Percentiles rank a stretch among this genome's conserved stretches.
Conservation (phyloP, 805 yeast species). For the Candida tallmaniae region DNA sequence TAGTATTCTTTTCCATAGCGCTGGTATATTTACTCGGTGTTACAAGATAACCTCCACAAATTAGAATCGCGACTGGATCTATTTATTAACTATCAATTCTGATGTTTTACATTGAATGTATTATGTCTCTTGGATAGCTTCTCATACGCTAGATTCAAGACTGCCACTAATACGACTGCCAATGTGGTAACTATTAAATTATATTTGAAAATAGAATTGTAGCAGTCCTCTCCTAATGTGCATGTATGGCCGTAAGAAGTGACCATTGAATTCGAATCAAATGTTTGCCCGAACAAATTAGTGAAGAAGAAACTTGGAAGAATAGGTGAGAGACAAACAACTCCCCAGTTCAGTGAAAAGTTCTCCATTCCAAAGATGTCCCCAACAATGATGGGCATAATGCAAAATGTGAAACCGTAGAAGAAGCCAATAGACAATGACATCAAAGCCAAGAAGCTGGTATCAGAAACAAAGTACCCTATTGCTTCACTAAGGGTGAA, state of each 20-base stretch:
- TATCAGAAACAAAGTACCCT: constrained; percentile 32
- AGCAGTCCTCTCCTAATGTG: constrained; percentile 34
- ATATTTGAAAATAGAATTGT: constrained; percentile 40
- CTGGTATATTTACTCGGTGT: no score
- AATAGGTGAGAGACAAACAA: constrained; percentile 63
- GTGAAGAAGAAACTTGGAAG: constrained; percentile 58
- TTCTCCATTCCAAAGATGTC: constrained; percentile 66
- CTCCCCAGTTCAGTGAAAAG: constrained; percentile 73
- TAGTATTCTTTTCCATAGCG: no score
- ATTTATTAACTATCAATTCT: no score
- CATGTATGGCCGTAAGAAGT: constrained; percentile 18
- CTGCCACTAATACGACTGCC: constrained; percentile 8
- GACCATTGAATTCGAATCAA: constrained; percentile 42
- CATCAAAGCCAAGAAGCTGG: constrained; percentile 40
- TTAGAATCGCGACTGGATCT: no score
- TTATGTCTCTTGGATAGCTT: constrained; percentile 4
- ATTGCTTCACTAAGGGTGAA: constrained; percentile 48
- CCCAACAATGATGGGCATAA: constrained; percentile 71
- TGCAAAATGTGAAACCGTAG: constrained; percentile 70
- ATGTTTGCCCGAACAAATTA: constrained; percentile 56
- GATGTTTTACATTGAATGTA: no score
- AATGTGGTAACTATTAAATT: constrained; percentile 22
- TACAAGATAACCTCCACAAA: no score
- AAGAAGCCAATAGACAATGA: constrained; percentile 63
- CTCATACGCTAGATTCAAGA: constrained; percentile 11